A percentile compares a stretch with the other conserved stretches of the same genome.
phyloP scores from a whole-genome alignment of 2,329 filamentous ascomycete species.

The Aspergillus eucalypticola region DNA sequence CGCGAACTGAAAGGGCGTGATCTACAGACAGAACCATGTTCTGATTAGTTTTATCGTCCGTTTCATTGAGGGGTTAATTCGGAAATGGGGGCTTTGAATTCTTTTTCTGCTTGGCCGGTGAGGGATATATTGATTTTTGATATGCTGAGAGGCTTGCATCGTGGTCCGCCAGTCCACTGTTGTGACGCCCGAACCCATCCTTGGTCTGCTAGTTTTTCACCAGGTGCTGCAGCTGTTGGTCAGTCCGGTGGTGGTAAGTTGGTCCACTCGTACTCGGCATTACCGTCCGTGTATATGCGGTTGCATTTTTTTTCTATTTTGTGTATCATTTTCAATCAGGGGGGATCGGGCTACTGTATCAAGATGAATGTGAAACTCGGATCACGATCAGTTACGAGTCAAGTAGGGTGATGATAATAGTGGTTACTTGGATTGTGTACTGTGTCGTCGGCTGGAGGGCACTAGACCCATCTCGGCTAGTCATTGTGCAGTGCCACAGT shows the following conservation, averaged over 20 bases:
- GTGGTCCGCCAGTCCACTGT: not conserved
- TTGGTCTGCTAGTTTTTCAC: not conserved
- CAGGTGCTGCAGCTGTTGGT: not conserved
- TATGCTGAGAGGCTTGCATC: not conserved
- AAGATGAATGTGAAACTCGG: not conserved
- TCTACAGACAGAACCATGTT: constrained; percentile 4
- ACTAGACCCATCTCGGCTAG: not conserved
- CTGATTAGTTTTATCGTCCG: not conserved
- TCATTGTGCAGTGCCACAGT: not conserved
- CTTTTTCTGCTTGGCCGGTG: not conserved
- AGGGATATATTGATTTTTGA: constrained; percentile 1
- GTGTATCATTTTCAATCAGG: not conserved
- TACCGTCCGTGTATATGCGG: not conserved
- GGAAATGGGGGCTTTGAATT: not conserved
- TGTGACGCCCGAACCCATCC: not conserved
- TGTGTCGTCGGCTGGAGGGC: not conserved
- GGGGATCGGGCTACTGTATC: not conserved
- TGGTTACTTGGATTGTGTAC: not conserved
- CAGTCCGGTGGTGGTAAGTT: not conserved
- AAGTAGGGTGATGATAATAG: not conserved
- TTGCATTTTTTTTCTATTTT: not conserved
- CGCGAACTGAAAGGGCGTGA: not conserved
- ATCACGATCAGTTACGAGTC: not conserved
- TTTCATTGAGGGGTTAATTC: constrained; percentile 5
- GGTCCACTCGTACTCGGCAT: not conserved